These are phyloP conservation scores for Magnolia changhungtana DNA, from an alignment of 164 flowering plant genomes.

Conservation along the genomic window DNA sequence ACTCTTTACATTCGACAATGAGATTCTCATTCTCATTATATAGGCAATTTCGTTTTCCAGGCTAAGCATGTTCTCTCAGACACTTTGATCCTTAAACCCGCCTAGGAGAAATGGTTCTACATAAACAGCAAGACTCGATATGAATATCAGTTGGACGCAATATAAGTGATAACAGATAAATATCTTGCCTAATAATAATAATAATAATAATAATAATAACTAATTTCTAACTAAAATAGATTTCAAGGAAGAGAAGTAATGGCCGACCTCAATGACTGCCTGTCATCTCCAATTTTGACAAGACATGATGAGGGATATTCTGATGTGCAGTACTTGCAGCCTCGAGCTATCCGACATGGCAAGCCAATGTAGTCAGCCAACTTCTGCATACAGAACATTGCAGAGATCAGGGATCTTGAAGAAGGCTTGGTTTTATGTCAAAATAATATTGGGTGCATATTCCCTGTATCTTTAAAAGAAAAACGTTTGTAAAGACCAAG, in stretches of 20 bases:
- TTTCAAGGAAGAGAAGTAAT: background rate
- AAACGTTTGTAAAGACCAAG: too few species aligned
- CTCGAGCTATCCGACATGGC: conserved; percentile 93
- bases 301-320: conserved; percentile 87
- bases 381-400: conserved; percentile 50
- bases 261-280: conserved; percentile 48
- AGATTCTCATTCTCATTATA: too few species aligned
- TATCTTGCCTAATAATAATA: background rate
- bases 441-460: background rate
- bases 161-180: background rate
- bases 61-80: too few species aligned
- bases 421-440: background rate
- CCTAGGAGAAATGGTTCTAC: too few species aligned
- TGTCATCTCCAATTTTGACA: conserved; percentile 66
- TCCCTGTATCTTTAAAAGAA: background rate
- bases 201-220: too few species aligned
- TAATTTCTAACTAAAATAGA: conserved; percentile 5
- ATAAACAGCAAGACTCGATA: too few species aligned
- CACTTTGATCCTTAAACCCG: too few species aligned
- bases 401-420: background rate
- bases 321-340: conserved; percentile 82
- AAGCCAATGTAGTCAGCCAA: conserved; percentile 86
- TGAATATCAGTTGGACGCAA: background rate
- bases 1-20: too few species aligned
- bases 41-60: too few species aligned